Percentiles rank a stretch among this genome's conserved stretches.
Conservation (phyloP, 2,329 filamentous ascomycete genomes). For the Verticillium dahliae region DNA sequence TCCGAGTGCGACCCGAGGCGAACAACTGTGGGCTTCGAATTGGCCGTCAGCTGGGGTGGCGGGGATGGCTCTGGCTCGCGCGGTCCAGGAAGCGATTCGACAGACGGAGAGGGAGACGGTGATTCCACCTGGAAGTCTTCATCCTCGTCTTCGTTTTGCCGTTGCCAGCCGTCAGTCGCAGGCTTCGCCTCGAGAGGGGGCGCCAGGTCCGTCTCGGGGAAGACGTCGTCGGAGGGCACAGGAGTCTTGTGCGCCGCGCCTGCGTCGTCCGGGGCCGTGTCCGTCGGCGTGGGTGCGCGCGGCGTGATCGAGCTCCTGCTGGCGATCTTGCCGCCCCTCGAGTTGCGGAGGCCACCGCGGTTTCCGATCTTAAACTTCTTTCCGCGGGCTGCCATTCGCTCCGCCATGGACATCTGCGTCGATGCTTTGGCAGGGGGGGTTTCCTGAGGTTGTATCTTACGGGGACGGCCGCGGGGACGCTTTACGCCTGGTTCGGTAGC, state of each 20-base stretch:
- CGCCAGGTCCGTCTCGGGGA: conserved; percentile 1
- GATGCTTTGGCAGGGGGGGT: conserved; percentile 3
- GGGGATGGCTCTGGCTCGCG: conserved; percentile 1
- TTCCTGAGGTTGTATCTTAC: conserved; percentile 3
- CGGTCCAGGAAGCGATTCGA: neutral
- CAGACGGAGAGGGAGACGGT: conserved; percentile 2
- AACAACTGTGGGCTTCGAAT: conserved; percentile 6
- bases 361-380: conserved; percentile 46
- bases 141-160: neutral
- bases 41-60: neutral
- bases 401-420: conserved; percentile 46
- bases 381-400: conserved; percentile 47
- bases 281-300: neutral
- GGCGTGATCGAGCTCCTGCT: neutral
- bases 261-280: neutral
- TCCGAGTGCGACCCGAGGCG: conserved; percentile 9
- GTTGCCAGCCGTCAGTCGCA: neutral
- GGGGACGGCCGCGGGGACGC: neutral
- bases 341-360: neutral
- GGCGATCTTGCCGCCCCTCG: neutral
- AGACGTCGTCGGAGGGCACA: neutral
- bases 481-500: neutral
- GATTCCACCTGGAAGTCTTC: conserved; percentile 1
- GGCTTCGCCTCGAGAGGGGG: neutral
- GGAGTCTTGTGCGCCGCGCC: neutral